Conservation (phyloP, 1,284 basidiomycete genomes). For the Mycosarcoma maydis region DNA sequence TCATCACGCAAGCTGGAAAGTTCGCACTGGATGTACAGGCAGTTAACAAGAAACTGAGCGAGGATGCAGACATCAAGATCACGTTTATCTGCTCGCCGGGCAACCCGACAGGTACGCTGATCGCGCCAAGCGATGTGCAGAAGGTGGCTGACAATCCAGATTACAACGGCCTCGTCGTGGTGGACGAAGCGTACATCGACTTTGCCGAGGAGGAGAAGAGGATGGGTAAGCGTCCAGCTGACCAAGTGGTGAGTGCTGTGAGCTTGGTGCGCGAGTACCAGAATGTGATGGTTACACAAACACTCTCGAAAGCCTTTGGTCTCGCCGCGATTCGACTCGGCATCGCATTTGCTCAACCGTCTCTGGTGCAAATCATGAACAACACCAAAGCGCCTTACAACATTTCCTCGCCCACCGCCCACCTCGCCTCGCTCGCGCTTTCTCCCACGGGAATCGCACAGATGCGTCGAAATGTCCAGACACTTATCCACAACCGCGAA, state of each 20-base stretch:
- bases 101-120: slow-evolving; percentile 91
- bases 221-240: slow-evolving; percentile 42
- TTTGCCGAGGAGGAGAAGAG: slow-evolving; percentile 71
- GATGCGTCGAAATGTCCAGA: slow-evolving; percentile 77
- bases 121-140: slow-evolving; percentile 78
- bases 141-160: slow-evolving; percentile 80
- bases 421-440: slow-evolving; percentile 82
- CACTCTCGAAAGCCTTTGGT: slow-evolving; percentile 94
- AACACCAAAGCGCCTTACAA: slow-evolving; percentile 99
- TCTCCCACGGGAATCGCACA: slow-evolving; percentile 74
- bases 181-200: slow-evolving; percentile 98
- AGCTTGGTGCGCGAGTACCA: slow-evolving; percentile 80
- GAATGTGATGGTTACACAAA: slow-evolving; percentile 93
- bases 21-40: slow-evolving; percentile 75
- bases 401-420: slow-evolving; percentile 88
- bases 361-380: slow-evolving; percentile 87
- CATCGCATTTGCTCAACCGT: slow-evolving; percentile 86
- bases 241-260: slow-evolving; percentile 73
- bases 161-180: slow-evolving; percentile 89
- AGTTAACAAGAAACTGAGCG: slow-evolving; percentile 42
- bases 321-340: slow-evolving; percentile 93
- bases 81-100: slow-evolving; percentile 96
- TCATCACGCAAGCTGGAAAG: slow-evolving; percentile 78
- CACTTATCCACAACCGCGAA: slow-evolving; percentile 74
- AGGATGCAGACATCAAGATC: slow-evolving; percentile 76